Percentiles rank a stretch among this genome's conserved stretches.
phyloP scores from a whole-genome alignment of 176 grass and related monocot species.

The Aegilops longissima region DNA sequence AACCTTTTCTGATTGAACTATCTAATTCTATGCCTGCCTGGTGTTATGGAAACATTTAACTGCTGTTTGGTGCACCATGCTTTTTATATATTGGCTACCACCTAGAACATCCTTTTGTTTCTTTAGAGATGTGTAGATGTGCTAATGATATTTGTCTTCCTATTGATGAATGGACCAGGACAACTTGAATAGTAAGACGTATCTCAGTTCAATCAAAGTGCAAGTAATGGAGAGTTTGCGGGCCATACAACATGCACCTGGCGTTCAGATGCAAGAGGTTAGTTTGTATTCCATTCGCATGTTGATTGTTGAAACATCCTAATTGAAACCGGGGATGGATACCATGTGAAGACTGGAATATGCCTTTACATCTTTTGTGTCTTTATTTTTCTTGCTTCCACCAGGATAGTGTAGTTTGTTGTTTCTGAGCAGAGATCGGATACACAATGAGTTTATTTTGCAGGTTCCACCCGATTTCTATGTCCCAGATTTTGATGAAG shows the following conservation, averaged over 20 bases:
- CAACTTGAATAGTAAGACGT: slow-evolving; percentile 92
- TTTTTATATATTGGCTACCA: slow-evolving; percentile 5
- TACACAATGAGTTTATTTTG: slow-evolving; percentile 38
- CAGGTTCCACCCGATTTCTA: slow-evolving; percentile 98
- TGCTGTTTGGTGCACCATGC: neutral
- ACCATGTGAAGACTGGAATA: neutral
- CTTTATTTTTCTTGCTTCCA: slow-evolving; percentile 1
- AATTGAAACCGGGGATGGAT: neutral
- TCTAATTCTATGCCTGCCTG: neutral
- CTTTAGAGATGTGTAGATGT: neutral
- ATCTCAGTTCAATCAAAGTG: slow-evolving; percentile 91
- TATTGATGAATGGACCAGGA: slow-evolving; percentile 58
- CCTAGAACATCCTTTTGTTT: slow-evolving; percentile 14
- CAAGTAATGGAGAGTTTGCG: slow-evolving; percentile 91
- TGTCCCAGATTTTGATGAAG: slow-evolving; percentile 95
- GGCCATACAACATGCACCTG: slow-evolving; percentile 91
- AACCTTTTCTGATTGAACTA: slow-evolving; percentile 22
- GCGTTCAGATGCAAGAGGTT: slow-evolving; percentile 99
- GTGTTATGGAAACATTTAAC: neutral
- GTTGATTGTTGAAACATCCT: neutral
- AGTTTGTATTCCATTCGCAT: slow-evolving; percentile 11
- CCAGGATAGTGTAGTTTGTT: neutral
- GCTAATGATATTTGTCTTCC: slow-evolving; percentile 2
- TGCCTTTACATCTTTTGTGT: neutral
- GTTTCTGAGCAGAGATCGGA: neutral